Percentiles rank a stretch among this genome's conserved stretches.
These are phyloP conservation scores for Effrenium voratum DNA, from an alignment of 73 alveolate species.

Conservation along the genomic window DNA sequence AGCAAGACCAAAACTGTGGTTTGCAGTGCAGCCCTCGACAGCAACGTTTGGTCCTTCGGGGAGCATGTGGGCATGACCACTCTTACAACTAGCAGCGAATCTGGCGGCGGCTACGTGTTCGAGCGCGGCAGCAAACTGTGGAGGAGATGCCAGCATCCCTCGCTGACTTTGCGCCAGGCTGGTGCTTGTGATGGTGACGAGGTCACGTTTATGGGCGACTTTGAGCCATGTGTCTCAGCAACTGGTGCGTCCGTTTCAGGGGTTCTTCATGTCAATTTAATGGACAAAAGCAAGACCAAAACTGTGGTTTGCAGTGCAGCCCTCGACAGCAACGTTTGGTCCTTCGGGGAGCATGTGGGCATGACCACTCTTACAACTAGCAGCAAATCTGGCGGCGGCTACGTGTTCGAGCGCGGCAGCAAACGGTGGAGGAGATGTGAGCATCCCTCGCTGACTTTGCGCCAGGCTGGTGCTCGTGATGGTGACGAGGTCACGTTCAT, in stretches of 20 bases:
- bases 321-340: conserved; percentile 4
- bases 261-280: not conserved
- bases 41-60: conserved; percentile 43
- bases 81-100: conserved; percentile 8
- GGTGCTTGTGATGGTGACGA: conserved; percentile 12
- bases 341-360: conserved; percentile 52
- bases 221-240: conserved; percentile 25
- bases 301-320: not conserved
- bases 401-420: conserved; percentile 29
- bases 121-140: conserved; percentile 16
- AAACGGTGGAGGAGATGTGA: conserved; percentile 60
- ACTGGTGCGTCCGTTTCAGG: not conserved
- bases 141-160: conserved; percentile 74
- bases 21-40: not conserved
- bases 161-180: conserved; percentile 57
- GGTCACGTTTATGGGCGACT: conserved; percentile 67
- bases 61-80: conserved; percentile 47
- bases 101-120: conserved; percentile 40
- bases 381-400: conserved; percentile 39
- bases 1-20: too few species aligned
- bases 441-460: conserved; percentile 55
- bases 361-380: conserved; percentile 27
- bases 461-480: conserved; percentile 41
- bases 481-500: conserved; percentile 37
- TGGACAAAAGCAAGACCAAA: not conserved